Evolutionary conservation across 164 flowering plant genomes (phyloP).

Genomic region (Houttuynia cordata): DNA sequence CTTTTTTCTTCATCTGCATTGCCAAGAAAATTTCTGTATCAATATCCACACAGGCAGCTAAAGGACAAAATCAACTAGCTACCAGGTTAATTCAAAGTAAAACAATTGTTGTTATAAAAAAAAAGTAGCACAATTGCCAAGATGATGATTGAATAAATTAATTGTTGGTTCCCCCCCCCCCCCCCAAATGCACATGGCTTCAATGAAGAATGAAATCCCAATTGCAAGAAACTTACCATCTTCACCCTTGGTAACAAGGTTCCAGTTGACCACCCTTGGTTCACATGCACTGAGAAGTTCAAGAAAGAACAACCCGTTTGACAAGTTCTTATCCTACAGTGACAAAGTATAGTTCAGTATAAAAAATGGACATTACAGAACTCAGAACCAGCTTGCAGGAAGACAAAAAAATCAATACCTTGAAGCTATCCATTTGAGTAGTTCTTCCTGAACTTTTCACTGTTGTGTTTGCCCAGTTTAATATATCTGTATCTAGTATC

Average conservation of each 20-base stretch:
- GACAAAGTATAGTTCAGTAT: not conserved
- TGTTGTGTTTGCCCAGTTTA: conserved; percentile 76
- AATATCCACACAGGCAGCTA: not conserved
- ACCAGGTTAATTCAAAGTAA: too few relatives aligned
- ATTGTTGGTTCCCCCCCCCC: too few relatives aligned
- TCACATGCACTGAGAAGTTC: conserved; percentile 86
- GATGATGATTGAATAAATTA: too few relatives aligned
- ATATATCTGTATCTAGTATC: conserved; percentile 67
- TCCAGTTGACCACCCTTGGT: conserved; percentile 93
- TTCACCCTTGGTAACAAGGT: conserved; percentile 75
- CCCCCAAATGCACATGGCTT: too few relatives aligned
- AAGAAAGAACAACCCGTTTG: conserved; percentile 79
- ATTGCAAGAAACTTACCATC: conserved; percentile 29
- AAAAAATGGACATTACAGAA: not conserved
- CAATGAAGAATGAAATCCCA: too few relatives aligned
- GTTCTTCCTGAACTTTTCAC: conserved; percentile 57
- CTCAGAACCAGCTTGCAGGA: not conserved
- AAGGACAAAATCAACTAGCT: not conserved
- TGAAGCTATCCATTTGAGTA: conserved; percentile 76
- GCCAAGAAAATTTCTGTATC: not conserved
- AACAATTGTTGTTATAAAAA: too few relatives aligned
- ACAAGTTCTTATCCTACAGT: conserved; percentile 63
- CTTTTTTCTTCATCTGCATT: conserved; percentile 72
- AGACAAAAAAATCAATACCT: conserved; percentile 26
- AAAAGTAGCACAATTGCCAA: too few relatives aligned